phyloP scores from a whole-genome alignment of 2,329 filamentous ascomycete genomes.

The Ceratocystiopsis brevicomis region DNA sequence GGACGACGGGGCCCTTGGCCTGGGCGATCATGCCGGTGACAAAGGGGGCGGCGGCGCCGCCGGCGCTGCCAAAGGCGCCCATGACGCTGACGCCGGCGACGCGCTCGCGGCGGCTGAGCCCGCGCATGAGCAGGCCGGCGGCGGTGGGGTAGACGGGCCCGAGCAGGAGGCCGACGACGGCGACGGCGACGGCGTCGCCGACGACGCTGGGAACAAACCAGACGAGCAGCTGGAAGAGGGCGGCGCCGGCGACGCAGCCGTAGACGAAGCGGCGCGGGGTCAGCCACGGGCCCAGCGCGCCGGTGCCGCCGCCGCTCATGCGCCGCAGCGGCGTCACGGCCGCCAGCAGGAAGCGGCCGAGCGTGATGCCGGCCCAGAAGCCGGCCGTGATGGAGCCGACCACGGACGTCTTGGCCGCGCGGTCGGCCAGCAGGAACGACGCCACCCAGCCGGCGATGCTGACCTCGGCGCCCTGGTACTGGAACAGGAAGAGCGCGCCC shows the following conservation, averaged over 20 bases:
- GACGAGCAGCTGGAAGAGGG: slow-evolving; percentile 53
- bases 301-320: slow-evolving; percentile 26
- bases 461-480: slow-evolving; percentile 72
- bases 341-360: slow-evolving; percentile 55
- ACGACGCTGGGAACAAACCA: slow-evolving; percentile 65
- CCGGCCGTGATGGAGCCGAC: slow-evolving; percentile 67
- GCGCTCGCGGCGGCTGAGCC: slow-evolving; percentile 39
- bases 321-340: slow-evolving; percentile 35
- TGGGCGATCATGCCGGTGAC: slow-evolving; percentile 45
- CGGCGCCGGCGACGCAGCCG: slow-evolving; percentile 37
- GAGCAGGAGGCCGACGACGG: slow-evolving; percentile 54
- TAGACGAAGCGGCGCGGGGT: slow-evolving; percentile 49
- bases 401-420: slow-evolving; percentile 46
- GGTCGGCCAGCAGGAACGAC: slow-evolving; percentile 58
- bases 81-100: slow-evolving; percentile 49
- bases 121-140: slow-evolving; percentile 40
- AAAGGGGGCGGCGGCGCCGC: slow-evolving; percentile 49
- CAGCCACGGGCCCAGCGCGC: too few species aligned
- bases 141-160: slow-evolving; percentile 67
- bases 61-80: slow-evolving; percentile 48
- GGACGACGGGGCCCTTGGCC: slow-evolving; percentile 40
- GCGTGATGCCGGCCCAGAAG: slow-evolving; percentile 55
- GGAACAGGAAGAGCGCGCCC: slow-evolving; percentile 66
- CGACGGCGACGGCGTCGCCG: slow-evolving; percentile 46
- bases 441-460: slow-evolving; percentile 76